Evolutionary conservation across 2,329 filamentous ascomycete species (phyloP), one percentile per base, ranked within the genome.

Genomic region (Fusarium sp.): DNA sequence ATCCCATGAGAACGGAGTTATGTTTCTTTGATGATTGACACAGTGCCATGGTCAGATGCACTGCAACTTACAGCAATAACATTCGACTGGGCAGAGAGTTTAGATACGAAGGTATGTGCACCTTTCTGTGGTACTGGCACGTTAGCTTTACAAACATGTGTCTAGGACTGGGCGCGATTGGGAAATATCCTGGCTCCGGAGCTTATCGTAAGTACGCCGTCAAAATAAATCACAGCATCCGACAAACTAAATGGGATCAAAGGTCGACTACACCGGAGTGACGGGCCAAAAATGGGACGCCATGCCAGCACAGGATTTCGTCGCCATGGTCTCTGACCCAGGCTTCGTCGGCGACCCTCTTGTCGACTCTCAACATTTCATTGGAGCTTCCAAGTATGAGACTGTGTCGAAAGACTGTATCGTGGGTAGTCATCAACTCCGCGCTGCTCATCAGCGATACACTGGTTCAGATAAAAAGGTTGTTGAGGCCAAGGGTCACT

Each of bases 371-470:
- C 62, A 64, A 4, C 59, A 64, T 38, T 63, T 64, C 24, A 57
- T 64, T 6, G 50, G 59, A 3, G 62, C 27, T 1, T 57, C 50
- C 20, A 64, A 64, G 6, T 64, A 64, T 0, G 20, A 50, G 29
- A 25, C 2, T 0, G 6, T 64, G 2, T 32, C 50, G 0, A 22
- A 32, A 14, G 30, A 24, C 2, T 22, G 25, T 1, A 11, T 56
- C 2, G 8, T 49, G 0, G 62, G 59, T 2, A 40, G 29, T 5
- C 44, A 64, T 2, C 62, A 64, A 25, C 29, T 64, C 0, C 62
- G 62, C 2, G 62, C 62, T 27, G 62, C 62, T 1, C 62, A 64
- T 2, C 62, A 64, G 18, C 44, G 59, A 15, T 64, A 64, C 15
- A 64, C 50, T 2, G 44, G 50, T 0, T 5, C 25, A 1, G 59